A percentile compares a stretch with the other conserved stretches of the same genome.
Conservation (phyloP, 345 rosid genomes). For the rapeseed (Brassica napus) region DNA sequence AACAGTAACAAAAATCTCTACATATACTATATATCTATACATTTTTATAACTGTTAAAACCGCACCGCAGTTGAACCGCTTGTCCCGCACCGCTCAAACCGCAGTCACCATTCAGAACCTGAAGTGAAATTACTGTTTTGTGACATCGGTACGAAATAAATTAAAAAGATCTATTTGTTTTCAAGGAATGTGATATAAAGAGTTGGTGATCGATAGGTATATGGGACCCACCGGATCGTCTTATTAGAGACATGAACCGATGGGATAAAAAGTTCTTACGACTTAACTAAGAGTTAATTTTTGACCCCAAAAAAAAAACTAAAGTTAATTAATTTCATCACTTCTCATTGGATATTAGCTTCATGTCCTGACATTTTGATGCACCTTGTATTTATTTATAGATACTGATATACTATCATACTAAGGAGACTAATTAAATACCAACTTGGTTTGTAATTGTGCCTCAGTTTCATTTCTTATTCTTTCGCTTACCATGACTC, state of each 20-base stretch:
- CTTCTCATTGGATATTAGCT: slow-evolving; percentile 37
- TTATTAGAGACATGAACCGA: slow-evolving; percentile 38
- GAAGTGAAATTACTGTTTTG: background rate
- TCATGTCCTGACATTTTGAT: slow-evolving; percentile 29
- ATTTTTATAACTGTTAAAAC: too few relatives aligned
- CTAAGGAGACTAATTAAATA: slow-evolving; percentile 11
- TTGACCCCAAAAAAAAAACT: too few relatives aligned
- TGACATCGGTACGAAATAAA: slow-evolving; percentile 7
- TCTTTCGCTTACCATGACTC: slow-evolving; percentile 11
- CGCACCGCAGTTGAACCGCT: too few relatives aligned
- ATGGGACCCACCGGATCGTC: slow-evolving; percentile 40
- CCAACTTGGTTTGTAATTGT: slow-evolving; percentile 23
- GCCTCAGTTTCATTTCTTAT: slow-evolving; percentile 5
- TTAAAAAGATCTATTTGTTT: background rate
- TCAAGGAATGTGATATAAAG: slow-evolving; percentile 24
- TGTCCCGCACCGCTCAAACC: too few relatives aligned
- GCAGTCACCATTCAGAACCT: too few relatives aligned
- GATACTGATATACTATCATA: background rate
- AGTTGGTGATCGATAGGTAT: slow-evolving; percentile 20
- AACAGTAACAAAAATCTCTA: too few relatives aligned
- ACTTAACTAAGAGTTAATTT: slow-evolving; percentile 21
- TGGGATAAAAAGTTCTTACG: slow-evolving; percentile 43
- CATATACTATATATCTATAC: too few relatives aligned
- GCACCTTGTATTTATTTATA: slow-evolving; percentile 16
- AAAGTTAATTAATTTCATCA: background rate